phyloP scores from a whole-genome alignment of 805 yeast genomes.

The Cyberlindnera maritima region DNA sequence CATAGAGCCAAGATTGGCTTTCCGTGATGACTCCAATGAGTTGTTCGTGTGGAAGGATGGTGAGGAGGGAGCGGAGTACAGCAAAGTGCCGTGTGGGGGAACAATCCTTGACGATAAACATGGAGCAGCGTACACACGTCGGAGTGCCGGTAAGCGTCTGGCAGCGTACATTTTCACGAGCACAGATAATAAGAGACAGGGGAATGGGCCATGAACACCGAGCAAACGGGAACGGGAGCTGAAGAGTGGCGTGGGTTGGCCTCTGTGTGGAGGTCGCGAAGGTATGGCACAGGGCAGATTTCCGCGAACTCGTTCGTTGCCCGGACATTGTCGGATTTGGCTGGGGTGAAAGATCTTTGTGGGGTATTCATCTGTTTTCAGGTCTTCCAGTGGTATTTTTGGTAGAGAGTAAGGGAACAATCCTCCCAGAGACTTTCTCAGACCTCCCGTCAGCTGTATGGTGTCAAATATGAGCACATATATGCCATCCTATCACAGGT shows the following conservation, averaged over 20 bases:
- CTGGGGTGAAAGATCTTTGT: not conserved
- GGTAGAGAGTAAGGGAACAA: too few relatives aligned
- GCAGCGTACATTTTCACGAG: not conserved
- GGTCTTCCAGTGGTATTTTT: not conserved
- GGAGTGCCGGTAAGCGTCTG: not conserved
- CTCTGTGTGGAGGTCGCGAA: not conserved
- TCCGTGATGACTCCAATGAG: constrained; percentile 5
- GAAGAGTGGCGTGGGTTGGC: too few relatives aligned
- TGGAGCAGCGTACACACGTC: not conserved
- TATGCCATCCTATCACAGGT: too few relatives aligned
- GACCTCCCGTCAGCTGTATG: too few relatives aligned
- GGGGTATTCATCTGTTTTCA: not conserved
- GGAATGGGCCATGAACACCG: too few relatives aligned
- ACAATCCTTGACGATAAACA: not conserved
- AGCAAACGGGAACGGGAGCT: too few relatives aligned
- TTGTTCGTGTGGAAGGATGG: constrained; percentile 13
- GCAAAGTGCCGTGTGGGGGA: not conserved
- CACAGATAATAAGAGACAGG: too few relatives aligned
- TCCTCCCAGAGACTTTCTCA: too few relatives aligned
- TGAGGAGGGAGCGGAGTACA: not conserved
- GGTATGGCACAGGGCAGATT: not conserved
- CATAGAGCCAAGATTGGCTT: constrained; percentile 52
- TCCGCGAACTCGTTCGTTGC: not conserved
- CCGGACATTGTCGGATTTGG: not conserved
- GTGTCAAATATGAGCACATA: too few relatives aligned